Percentiles rank a stretch among this genome's conserved stretches.
Evolutionary conservation across 2,329 filamentous ascomycete species (phyloP).

Genomic region (Colletotrichum australisinense): DNA sequence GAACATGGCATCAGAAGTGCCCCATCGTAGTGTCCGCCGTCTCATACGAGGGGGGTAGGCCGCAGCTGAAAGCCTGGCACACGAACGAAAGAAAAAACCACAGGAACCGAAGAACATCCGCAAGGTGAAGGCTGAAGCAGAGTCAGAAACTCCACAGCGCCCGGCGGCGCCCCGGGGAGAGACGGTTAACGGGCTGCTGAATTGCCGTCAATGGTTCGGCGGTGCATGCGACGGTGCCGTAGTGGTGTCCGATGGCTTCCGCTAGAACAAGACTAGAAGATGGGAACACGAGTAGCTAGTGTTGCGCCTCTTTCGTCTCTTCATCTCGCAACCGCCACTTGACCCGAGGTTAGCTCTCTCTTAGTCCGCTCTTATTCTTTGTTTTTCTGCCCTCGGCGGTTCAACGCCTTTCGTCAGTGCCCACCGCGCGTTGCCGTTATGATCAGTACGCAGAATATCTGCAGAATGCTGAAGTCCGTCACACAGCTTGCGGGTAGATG

Average conservation of each 20-base stretch:
- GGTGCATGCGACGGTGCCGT: not conserved
- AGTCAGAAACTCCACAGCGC: not conserved
- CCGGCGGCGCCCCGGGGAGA: not conserved
- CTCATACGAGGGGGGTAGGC: constrained; percentile 2
- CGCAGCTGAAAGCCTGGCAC: not conserved
- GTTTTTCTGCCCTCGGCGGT: not conserved
- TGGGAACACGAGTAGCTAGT: not conserved
- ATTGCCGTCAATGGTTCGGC: not conserved
- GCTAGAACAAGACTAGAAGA: constrained; percentile 3
- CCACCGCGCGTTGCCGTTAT: not conserved
- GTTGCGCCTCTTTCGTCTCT: not conserved
- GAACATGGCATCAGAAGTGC: not conserved
- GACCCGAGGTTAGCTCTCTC: not conserved
- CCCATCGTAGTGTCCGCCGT: not conserved
- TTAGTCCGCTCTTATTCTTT: not conserved
- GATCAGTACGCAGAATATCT: not conserved
- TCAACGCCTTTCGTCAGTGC: not conserved
- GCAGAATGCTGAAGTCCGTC: not conserved
- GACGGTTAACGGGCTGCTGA: not conserved
- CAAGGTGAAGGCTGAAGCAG: not conserved
- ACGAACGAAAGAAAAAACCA: not conserved
- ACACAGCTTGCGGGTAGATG: not conserved
- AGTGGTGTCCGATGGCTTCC: not conserved
- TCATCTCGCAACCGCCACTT: constrained; percentile 2
- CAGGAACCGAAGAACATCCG: not conserved